Base-by-base conservation (phyloP, 1,139 yeast species). In the Debaryomyces nepalensis region DNA sequence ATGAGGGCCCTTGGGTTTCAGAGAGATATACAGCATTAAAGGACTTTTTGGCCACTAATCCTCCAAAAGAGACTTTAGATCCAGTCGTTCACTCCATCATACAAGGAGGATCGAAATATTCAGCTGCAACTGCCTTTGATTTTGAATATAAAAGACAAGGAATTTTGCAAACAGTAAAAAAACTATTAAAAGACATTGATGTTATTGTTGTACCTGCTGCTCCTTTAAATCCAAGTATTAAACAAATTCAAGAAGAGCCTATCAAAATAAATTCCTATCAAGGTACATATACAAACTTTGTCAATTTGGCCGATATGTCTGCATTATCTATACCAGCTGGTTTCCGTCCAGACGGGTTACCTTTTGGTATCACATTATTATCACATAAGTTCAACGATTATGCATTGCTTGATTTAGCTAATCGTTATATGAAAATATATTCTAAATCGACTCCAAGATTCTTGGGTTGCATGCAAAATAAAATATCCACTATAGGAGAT, bases 1-100 rank as follows among this genome's bases (percentile, higher is more conserved):
- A 93, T 63, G 97, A 91, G 57, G 99, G 99, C 43, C 88, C 98
- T n/a, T 93, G 99, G 99, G 98, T 93, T 8, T 87, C 95, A 20
- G 99, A 93, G 69, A 80, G 99, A 53, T 90, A 82, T 66, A 81
- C 89, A 48, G 97, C 97, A 14, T 79, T 82, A 30, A 79, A 81
- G 53, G 87, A 84, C 30, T 87, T 90, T 57, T 73, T 87, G 44
- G 77, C 73, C n/a, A 70, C 87, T 14, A 77, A 82, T 53, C 91
- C 93, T n/a, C 88, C 93, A 24, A 77, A 69, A 35, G 72, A 76
- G 31, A 70, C 81, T 43, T 71, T 91, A 57, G 97, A 93, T 63
- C 95, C 96, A 35, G 86, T 89, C 6, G 98, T 91, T n/a, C 63
- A 73, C 34, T 63, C 74, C 24, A 89, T 93, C 58, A 84, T 93